Evolutionary conservation across 2,329 filamentous ascomycete genomes (phyloP), one percentile per base, ranked within the genome.

Genomic region (Cladosporium sp.): DNA sequence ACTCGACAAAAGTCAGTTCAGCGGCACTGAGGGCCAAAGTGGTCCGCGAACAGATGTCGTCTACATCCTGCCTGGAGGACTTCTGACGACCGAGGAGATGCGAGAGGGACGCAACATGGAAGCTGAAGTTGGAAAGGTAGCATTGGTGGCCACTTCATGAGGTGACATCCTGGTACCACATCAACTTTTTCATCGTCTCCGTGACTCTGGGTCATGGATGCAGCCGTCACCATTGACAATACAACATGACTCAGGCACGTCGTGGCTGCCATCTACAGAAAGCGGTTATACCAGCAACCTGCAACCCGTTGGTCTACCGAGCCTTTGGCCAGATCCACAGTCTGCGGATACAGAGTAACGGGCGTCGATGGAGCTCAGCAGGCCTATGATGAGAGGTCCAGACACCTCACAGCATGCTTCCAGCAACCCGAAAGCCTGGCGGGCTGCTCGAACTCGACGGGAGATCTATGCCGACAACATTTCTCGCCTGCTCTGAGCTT

Each of bases 1-100:
- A 71, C 76, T 91, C 49, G 85, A 87, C 70, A 77, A 77, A 73
- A 77, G 79, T 61, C 84, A 86, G 74, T 87, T 76, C 66, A 67
- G 71, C 21, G 71, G 64, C 71, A 74, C 60, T 63, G 70, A 67
- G 71, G 69, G 56, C 67, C 67, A 65, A 63, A 63, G 36, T 28
- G 79, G 78, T 2, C 73, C 74, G 63, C 77, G 79, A 61, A 76
- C 79, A 53, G 78, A 82, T 71, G 80, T 86, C 54, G 76, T 89
- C 8, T 91, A 88, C 79, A 67, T 91, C 30, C 76, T 91, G 16
- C 86, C 86, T 0, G 87, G 83, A 14, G 85, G 84, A 8, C 74
- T 90, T 70, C 74, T 87, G 73, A 82, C 81, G 66, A 90, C 87
- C 39, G 82, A 81, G 65, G 80, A 84, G 53, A 85, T 90, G 84